Base-by-base conservation (phyloP, 1,139 yeast species). In the Suhomyces maxii region DNA sequence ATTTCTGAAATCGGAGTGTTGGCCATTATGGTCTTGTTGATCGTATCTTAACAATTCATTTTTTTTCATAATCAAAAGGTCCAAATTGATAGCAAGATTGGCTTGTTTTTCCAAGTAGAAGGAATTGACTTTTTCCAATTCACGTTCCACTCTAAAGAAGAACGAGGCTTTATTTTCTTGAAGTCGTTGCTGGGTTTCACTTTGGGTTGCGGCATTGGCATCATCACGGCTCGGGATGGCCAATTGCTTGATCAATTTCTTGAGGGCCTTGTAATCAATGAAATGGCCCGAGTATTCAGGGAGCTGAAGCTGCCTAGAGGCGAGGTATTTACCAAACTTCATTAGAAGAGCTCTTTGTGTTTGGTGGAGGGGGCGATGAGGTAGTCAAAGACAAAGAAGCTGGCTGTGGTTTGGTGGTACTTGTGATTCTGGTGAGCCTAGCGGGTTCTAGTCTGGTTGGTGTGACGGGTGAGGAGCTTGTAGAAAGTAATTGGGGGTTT, bases 251-350 rank as follows among this genome's bases (percentile, higher is more conserved):
- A 86, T 86, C 50, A 86, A 71, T 64, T 87, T 89, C 67, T 93
- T 93, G 49, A 93, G 71, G 6, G 95, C 95, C 71, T 93, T 93
- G 68, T 93, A 93, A 69, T 93, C 91, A 64, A 93, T 91, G 70
- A 93, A 93, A 64, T 89, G 87, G 41, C 93, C 91, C 40, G 95
- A 83, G 66, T 93, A 93, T 65, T 93, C 98, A 8, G 98, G 98
- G 48, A 93, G 76, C 66, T 93, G 98, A 56, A 93, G 77, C 70
- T 89, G 97, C 65, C 97, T 82, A 39, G 95, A 87, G 53, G 96
- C 98, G 64, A 93, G 77, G 64, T 90, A 88, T 68, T 93, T 93
- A 47, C 98, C 99, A 67, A 89, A 93, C 77, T 93, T 93, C 99
- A 79, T 79, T 36, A 37, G 14, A n/a, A 34, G 11, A 11, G 37